phyloP scores from a whole-genome alignment of 352 stramenopile genomes.

The Pythium rhizo-oryzae region DNA sequence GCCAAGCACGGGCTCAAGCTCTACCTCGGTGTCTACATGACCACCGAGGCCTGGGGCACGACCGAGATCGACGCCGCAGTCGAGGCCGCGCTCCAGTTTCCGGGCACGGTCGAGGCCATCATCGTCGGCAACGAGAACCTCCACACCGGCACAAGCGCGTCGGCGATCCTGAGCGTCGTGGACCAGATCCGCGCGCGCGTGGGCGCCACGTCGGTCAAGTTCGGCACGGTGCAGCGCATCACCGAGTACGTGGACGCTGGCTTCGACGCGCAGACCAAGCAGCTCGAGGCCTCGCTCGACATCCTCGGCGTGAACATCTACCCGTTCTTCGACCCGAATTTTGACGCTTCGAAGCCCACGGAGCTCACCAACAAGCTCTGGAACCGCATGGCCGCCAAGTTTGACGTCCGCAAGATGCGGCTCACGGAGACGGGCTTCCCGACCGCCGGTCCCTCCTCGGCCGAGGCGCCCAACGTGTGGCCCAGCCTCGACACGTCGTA shows the following conservation, averaged over 20 bases:
- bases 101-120: conserved; percentile 29
- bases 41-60: conserved; percentile 26
- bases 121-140: conserved; percentile 38
- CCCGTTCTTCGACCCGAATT: conserved; percentile 61
- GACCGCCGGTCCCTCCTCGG: conserved; percentile 38
- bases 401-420: conserved; percentile 41
- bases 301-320: conserved; percentile 67
- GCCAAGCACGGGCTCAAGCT: conserved; percentile 30
- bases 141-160: conserved; percentile 28
- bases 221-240: conserved; percentile 39
- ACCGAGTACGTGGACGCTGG: conserved; percentile 47
- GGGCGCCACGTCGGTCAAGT: conserved; percentile 16
- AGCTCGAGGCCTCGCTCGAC: conserved; percentile 38
- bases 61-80: conserved; percentile 30
- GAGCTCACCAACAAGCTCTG: conserved; percentile 48
- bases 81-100: conserved; percentile 22
- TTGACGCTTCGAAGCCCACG: conserved; percentile 43
- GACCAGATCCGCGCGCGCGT: conserved; percentile 37
- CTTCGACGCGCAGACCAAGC: conserved; percentile 38
- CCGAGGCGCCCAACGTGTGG: conserved; percentile 37
- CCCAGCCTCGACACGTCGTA: conserved; percentile 39
- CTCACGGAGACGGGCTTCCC: conserved; percentile 66
- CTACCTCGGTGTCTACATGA: conserved; percentile 40
- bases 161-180: conserved; percentile 30
- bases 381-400: conserved; percentile 45